Evolutionary conservation across 2,329 filamentous ascomycete species (phyloP), one percentile per base, ranked within the genome.

Genomic region (Talaromyces sp.): DNA sequence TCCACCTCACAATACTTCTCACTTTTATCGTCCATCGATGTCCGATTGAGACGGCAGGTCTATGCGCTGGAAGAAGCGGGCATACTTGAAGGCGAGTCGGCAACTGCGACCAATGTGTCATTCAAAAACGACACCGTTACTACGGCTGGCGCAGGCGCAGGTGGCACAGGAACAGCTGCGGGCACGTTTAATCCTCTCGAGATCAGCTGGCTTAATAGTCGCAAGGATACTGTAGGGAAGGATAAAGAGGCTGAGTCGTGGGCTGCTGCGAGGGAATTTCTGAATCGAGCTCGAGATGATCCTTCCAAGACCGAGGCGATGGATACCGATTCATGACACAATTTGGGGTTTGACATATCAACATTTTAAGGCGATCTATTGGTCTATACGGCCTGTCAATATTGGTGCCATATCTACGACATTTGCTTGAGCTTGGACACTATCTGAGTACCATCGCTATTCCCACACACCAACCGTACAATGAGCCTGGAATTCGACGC

Each of bases 131-230:
- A 67, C 11, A 34, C 58, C 10, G 13, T 19, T 15, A 17, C 65
- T 27, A 62, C 54, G 13, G 22, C 61, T 27, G 58, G 27, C 10
- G 36, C 38, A 4, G 54, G 51, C 5, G 74, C 68, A 1, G 72
- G 70, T 45, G 67, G 68, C 15, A 70, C 68, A 22, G 65, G 69
- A 43, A 67, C 67, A 22, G 63, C 67, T 56, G 70, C 69, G 5
- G 70, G 64, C 11, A 75, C 78, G 70, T 86, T 69, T 79, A 87
- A 74, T 82, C 88, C 45, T 80, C 82, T 97, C 62, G 93, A 97
- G 74, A 89, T 96, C 15, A 93, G 93, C 36, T 94, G 91, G 87
- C 79, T 98, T 71, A 98, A 97, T 75, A 93, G 91, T 72, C 86
- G 92, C 65, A 92, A 91, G 67, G 90, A 91, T 68, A 89, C 89